Evolutionary conservation across 306 rosid species (phyloP).

Genomic region (Dalbergia cochinchinensis): DNA sequence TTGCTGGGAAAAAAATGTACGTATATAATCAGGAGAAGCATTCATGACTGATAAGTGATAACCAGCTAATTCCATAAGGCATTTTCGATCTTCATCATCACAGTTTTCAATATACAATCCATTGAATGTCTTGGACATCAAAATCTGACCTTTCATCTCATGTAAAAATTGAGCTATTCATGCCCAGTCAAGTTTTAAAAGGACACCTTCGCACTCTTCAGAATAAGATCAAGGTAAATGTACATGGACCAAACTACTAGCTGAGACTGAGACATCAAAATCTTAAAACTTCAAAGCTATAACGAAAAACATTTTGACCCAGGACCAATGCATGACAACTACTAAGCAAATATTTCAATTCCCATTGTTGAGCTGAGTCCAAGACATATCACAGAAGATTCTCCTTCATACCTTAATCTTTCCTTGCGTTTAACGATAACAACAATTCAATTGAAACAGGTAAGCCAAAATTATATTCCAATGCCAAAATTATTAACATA

Average conservation of each 20-base stretch:
- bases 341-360: not conserved
- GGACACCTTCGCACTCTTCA: not conserved
- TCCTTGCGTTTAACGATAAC: no score
- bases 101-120: not conserved
- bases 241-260: not conserved
- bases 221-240: not conserved
- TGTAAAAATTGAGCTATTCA: slow-evolving; percentile 9
- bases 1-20: no score
- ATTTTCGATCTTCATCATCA: not conserved
- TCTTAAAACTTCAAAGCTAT: no score
- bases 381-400: no score
- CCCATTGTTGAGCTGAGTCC: not conserved
- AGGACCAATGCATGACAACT: not conserved
- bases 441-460: slow-evolving; percentile 8
- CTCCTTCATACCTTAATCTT: no score
- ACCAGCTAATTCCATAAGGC: slow-evolving; percentile 9
- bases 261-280: slow-evolving; percentile 6
- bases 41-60: not conserved
- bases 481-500: not conserved
- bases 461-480: not conserved
- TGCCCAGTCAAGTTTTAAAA: not conserved
- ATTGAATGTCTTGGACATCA: not conserved
- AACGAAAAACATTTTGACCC: no score
- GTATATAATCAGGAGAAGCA: not conserved
- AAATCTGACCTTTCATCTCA: slow-evolving; percentile 5